Base-by-base conservation (phyloP, 345 rosid genomes). In the Linum tenue region DNA sequence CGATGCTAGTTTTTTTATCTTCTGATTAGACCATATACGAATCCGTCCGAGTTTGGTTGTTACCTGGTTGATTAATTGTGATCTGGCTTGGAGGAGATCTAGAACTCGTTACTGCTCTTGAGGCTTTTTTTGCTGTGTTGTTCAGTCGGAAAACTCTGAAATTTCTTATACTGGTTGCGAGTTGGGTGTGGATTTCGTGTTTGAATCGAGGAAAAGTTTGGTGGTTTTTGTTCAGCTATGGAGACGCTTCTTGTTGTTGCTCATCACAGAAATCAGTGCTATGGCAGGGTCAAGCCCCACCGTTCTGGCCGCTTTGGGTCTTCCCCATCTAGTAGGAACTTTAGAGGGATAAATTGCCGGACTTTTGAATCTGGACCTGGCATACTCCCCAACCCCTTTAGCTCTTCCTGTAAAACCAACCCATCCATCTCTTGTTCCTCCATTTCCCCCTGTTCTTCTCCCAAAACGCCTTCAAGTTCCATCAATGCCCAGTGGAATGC, bases 331-430 rank as follows among this genome's bases (percentile, higher is more conserved):
- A 71, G 31, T 22, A 22, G 69, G 53, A 63, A 74, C 56, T 85
- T 86, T 64, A 78, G 85, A 64, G 91, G 79, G 64, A 77, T 90
- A 51, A 88, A 78, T 64, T 90, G 99, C 67, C 76, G 96, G 75
- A 77, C 86, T 5, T 94, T 85, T 62, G 86, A 88, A 31, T 86
- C 89, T 44, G 85, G 90, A 0, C 80, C 78, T 12, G 99, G 95
- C 62, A 70, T 94, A 63, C 84, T 88, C 16, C 99, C 96, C 2
- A 80, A 78, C 62, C 92, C 95, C 0, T 67, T 67, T 50, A 76
- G 72, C 73, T 41, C 74, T 62, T 64, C 60, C n/a, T 57, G 79
- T 42, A 55, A 67, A 10, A 10, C 53, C 53, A 48, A 48, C 53
- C 39, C 69, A 0, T 5, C 72, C 16, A 60, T 69, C 56, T 67